These are phyloP conservation scores for Erythrophleum fordii DNA, from an alignment of 306 rosid genomes.

Conservation along the genomic window DNA sequence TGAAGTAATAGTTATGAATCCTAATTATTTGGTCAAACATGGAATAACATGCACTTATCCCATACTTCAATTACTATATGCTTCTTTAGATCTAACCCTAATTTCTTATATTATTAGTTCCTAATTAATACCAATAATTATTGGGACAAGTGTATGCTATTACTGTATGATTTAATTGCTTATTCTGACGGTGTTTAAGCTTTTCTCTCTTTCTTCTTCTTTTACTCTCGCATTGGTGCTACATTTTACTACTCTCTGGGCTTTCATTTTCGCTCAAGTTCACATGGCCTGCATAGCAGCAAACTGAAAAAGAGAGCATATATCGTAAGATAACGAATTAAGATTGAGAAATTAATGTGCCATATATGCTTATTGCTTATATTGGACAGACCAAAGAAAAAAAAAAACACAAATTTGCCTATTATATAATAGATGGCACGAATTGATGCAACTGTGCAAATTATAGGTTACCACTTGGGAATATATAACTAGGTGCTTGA, in stretches of 20 bases:
- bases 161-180: not conserved
- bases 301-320: not conserved
- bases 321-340: not conserved
- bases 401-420: not conserved
- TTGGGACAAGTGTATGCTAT: constrained; percentile 14
- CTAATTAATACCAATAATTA: not conserved
- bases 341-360: not conserved
- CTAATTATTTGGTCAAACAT: constrained; percentile 49
- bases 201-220: not conserved
- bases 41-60: constrained; percentile 41
- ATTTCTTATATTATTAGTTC: not conserved
- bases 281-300: constrained; percentile 17
- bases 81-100: not conserved
- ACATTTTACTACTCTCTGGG: not conserved
- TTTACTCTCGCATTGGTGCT: too few species aligned
- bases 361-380: not conserved
- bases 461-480: too few species aligned
- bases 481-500: not conserved
- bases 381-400: not conserved
- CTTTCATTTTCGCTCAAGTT: not conserved
- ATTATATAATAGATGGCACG: not conserved
- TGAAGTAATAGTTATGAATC: not conserved
- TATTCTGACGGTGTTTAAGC: not conserved
- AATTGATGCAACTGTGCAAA: not conserved
- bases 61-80: not conserved